These are phyloP conservation scores for Forsythia suspensa DNA, from an alignment of 257 asterid genomes.

Conservation along the genomic window DNA sequence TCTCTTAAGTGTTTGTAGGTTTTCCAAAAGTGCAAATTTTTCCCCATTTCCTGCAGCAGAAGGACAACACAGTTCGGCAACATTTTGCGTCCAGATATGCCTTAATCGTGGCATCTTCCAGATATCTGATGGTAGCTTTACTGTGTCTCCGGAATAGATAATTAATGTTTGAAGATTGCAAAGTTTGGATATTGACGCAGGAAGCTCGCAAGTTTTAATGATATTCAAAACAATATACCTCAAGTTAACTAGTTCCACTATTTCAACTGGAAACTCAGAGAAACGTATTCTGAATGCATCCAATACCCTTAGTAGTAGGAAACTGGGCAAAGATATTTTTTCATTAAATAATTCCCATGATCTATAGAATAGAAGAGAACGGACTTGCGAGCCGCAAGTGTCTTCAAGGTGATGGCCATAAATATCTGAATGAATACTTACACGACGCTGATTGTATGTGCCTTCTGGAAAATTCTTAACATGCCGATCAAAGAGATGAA, in stretches of 20 bases:
- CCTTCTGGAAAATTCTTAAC: no score
- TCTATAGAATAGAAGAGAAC: no score
- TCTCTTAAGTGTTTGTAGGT: constrained; percentile 8
- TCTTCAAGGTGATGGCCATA: no score
- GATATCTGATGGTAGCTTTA: not conserved
- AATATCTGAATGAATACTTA: constrained; percentile 7
- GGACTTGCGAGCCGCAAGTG: no score
- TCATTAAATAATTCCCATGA: no score
- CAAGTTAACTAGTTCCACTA: not conserved
- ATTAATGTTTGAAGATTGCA: constrained; percentile 25
- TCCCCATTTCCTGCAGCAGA: not conserved
- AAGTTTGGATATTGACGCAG: constrained; percentile 20
- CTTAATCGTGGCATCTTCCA: constrained; percentile 27
- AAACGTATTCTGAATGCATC: constrained; percentile 12
- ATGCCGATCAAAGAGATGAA: no score
- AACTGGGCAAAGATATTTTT: no score
- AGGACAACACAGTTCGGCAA: not conserved
- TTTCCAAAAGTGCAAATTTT: not conserved
- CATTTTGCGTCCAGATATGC: constrained; percentile 22
- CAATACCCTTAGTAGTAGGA: constrained; percentile 8
- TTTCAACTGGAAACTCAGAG: not conserved
- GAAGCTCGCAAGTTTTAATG: not conserved
- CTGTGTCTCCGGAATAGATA: not conserved
- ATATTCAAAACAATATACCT: constrained; percentile 13
- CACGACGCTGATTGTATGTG: no score